Evolutionary conservation across 768 basidiomycete genomes (phyloP).

Genomic region (Austroboletus festivus): DNA sequence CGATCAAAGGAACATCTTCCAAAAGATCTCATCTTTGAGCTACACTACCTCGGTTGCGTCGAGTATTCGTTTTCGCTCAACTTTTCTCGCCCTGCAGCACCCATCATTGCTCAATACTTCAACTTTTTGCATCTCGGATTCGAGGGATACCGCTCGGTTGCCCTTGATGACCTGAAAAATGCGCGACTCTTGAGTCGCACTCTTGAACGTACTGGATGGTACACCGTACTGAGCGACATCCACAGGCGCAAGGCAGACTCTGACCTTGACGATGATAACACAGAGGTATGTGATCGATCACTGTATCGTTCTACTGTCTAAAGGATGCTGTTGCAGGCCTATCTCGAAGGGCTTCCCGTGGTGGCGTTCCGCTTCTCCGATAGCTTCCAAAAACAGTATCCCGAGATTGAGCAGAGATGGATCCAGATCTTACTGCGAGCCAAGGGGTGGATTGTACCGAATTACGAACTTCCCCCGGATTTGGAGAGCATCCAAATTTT

Average conservation of each 20-base stretch:
- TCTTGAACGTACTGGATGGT: conserved; percentile 54
- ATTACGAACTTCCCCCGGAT: conserved; percentile 56
- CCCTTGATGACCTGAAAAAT: conserved; percentile 51
- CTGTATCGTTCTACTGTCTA: neutral
- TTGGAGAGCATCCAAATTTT: conserved; percentile 53
- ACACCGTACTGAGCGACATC: conserved; percentile 51
- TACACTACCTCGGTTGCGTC: conserved; percentile 48
- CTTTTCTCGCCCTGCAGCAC: conserved; percentile 59
- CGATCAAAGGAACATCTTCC: conserved; percentile 53
- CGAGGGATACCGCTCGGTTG: conserved; percentile 47
- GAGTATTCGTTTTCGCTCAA: conserved; percentile 77
- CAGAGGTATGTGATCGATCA: conserved; percentile 45
- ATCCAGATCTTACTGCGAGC: conserved; percentile 48
- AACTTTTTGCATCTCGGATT: conserved; percentile 62
- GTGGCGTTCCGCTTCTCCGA: conserved; percentile 57
- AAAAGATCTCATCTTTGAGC: conserved; percentile 67
- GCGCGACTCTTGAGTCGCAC: conserved; percentile 65
- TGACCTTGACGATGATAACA: conserved; percentile 46
- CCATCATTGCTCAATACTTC: conserved; percentile 62
- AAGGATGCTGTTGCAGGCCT: conserved; percentile 29
- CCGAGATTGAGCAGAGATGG: conserved; percentile 57
- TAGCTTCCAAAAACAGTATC: conserved; percentile 47
- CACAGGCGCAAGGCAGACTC: conserved; percentile 39
- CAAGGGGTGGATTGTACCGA: conserved; percentile 58
- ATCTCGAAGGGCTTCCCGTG: conserved; percentile 50